Conservation (phyloP, 768 basidiomycete genomes). For the Suillus brevipes region DNA sequence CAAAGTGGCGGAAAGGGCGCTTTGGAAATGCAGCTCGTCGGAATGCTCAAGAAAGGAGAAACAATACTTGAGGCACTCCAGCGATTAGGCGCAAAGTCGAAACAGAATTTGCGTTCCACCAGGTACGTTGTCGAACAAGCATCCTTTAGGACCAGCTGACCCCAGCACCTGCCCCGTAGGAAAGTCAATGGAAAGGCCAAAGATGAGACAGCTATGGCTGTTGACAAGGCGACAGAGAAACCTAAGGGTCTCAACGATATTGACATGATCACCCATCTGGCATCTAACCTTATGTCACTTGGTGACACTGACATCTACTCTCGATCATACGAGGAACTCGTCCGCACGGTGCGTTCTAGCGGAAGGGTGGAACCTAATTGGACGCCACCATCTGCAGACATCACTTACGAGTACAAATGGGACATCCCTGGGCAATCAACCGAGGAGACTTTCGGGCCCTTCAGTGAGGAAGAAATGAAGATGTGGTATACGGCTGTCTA, state of each 20-base stretch:
- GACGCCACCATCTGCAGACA: slow-evolving; percentile 74
- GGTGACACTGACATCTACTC: slow-evolving; percentile 87
- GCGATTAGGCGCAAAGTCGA: slow-evolving; percentile 72
- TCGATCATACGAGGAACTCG: slow-evolving; percentile 81
- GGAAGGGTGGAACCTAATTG: slow-evolving; percentile 68
- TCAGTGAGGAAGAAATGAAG: slow-evolving; percentile 74
- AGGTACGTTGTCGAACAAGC: slow-evolving; percentile 19
- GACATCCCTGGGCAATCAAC: slow-evolving; percentile 50
- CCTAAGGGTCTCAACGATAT: slow-evolving; percentile 52
- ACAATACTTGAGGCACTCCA: slow-evolving; percentile 88
- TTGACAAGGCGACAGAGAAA: slow-evolving; percentile 42
- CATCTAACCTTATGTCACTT: slow-evolving; percentile 84
- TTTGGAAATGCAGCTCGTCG: slow-evolving; percentile 67
- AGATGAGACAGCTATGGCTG: slow-evolving; percentile 43
- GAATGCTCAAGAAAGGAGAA: slow-evolving; percentile 84
- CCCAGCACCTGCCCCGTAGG: slow-evolving; percentile 14
- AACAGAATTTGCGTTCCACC: slow-evolving; percentile 38
- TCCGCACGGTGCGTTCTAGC: slow-evolving; percentile 71
- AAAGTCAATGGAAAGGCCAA: slow-evolving; percentile 34
- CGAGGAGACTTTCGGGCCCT: slow-evolving; percentile 74
- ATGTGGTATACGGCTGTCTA: slow-evolving; percentile 80
- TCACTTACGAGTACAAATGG: slow-evolving; percentile 85
- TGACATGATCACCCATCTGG: slow-evolving; percentile 79
- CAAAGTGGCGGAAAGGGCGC: slow-evolving; percentile 65
- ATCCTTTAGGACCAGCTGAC: not conserved